Conservation (phyloP, 176 grass and related monocot genomes). For the Ensete ventricosum region DNA sequence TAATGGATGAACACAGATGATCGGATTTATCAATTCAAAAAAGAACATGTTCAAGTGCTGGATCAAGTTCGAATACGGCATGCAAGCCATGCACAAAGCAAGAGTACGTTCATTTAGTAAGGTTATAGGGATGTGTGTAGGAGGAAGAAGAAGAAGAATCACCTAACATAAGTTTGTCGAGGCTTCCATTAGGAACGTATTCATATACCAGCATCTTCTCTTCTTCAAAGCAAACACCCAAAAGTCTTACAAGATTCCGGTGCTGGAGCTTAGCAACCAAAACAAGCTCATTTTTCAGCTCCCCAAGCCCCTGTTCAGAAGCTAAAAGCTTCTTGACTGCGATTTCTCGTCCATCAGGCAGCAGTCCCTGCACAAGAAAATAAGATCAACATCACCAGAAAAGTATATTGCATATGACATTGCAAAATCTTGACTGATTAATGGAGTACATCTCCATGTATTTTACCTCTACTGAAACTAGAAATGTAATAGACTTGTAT, state of each 20-base stretch:
- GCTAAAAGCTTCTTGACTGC: conserved; percentile 24
- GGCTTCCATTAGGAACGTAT: conserved; percentile 33
- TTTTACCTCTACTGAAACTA: too few relatives aligned
- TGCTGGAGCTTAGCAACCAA: conserved; percentile 31
- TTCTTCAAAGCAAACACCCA: conserved; percentile 35
- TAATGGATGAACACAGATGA: not conserved
- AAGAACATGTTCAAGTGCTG: not conserved
- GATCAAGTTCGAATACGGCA: not conserved
- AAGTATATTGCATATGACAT: too few relatives aligned
- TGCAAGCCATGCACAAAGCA: too few relatives aligned
- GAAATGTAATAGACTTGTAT: not conserved
- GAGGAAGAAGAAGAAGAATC: not conserved
- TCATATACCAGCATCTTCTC: conserved; percentile 34
- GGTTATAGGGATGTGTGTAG: too few relatives aligned
- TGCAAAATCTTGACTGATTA: too few relatives aligned
- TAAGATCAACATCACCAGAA: not conserved
- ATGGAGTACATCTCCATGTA: too few relatives aligned
- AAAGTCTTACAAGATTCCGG: conserved; percentile 32
- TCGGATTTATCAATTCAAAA: not conserved
- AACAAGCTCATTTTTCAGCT: conserved; percentile 34
- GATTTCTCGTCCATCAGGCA: conserved; percentile 28
- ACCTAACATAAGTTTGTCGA: conserved; percentile 33
- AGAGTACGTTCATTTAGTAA: too few relatives aligned
- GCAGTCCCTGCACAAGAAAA: conserved; percentile 12
- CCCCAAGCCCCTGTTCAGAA: conserved; percentile 25